These are phyloP conservation scores for Diatrype stigma DNA, from an alignment of 2,329 filamentous ascomycete species.

Conservation along the genomic window DNA sequence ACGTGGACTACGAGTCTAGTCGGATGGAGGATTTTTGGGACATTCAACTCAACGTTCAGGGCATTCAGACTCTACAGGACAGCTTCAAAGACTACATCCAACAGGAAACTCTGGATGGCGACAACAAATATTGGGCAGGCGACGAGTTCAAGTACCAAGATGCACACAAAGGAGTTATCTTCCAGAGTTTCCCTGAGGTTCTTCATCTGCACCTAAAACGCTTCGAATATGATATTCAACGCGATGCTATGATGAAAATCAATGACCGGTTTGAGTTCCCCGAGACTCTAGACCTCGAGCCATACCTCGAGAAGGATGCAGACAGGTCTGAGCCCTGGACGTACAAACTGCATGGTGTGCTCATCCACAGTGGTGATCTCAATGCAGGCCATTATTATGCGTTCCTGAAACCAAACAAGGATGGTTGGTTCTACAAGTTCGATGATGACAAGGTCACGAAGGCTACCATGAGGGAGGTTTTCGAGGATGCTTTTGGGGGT, in stretches of 20 bases:
- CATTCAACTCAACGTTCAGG: slow-evolving; percentile 92
- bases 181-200: slow-evolving; percentile 90
- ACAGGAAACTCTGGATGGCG: slow-evolving; percentile 93
- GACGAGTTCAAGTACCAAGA: slow-evolving; percentile 91
- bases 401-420: slow-evolving; percentile 88
- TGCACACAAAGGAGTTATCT: slow-evolving; percentile 96
- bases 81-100: slow-evolving; percentile 96
- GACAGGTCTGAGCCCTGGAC: slow-evolving; percentile 85
- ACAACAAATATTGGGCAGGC: slow-evolving; percentile 95
- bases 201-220: slow-evolving; percentile 93
- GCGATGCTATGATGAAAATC: slow-evolving; percentile 98
- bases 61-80: slow-evolving; percentile 87
- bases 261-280: slow-evolving; percentile 91
- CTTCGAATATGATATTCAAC: slow-evolving; percentile 95
- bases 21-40: slow-evolving; percentile 98
- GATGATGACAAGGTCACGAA: slow-evolving; percentile 97
- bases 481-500: slow-evolving; percentile 96
- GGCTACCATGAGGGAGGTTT: slow-evolving; percentile 82
- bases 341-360: slow-evolving; percentile 89
- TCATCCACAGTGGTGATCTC: slow-evolving; percentile 93
- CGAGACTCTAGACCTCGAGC: slow-evolving; percentile 75
- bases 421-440: slow-evolving; percentile 94
- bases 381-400: slow-evolving; percentile 99
- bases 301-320: slow-evolving; percentile 80
- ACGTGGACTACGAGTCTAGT: slow-evolving; percentile 96